Evolutionary conservation across 1,139 yeast species (phyloP), one percentile per base, ranked within the genome.

Genomic region (Eremothecium gossypii): DNA sequence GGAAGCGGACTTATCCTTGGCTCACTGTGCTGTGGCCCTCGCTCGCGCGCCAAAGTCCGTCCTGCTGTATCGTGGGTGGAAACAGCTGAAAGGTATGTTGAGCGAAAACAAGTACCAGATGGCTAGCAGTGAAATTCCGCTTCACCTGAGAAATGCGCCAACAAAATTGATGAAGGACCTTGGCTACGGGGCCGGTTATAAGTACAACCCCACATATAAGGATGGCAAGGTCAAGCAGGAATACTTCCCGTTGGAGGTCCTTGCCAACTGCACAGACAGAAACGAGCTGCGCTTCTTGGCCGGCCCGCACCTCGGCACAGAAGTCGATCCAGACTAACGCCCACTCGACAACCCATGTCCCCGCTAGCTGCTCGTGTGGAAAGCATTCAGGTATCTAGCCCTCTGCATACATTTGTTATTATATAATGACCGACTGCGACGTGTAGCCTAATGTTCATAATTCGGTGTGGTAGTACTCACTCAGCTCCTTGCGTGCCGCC

Each of bases 111-210:
- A 86, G 0, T 77, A 74, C n/a, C 61, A 63, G 1, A 65, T 81
- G 27, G 75, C 81, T 2, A 70, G 74, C 31, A 69, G 79, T 20
- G 78, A 79, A 7, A 77, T 84, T 2, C 95, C 95, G 0, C 51
- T 82, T 52, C 97, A 91, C 61, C 67, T 91, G 30, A 71, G 97
- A 47, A 91, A 91, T 61, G 97, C 98, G 0, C 98, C 98, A 1
- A 93, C 98, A 0, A 73, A 69, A 50, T 68, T 93, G 41, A 89
- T 91, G 98, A 74, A 77, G 46, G 94, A 85, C 41, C 58, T 89
- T 49, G 97, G 95, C 0, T 89, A 87, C 57, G 83, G 86, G 8
- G 76, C 79, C 43, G 79, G 78, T 13, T 91, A 91, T 64, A 84
- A 86, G 58, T 93, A 91, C 61, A 87, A 87, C 52, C 98, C 98